Percentiles rank a stretch among this genome's conserved stretches.
phyloP scores from a whole-genome alignment of 1,284 basidiomycete species.

The Phenoliferia sp. region DNA sequence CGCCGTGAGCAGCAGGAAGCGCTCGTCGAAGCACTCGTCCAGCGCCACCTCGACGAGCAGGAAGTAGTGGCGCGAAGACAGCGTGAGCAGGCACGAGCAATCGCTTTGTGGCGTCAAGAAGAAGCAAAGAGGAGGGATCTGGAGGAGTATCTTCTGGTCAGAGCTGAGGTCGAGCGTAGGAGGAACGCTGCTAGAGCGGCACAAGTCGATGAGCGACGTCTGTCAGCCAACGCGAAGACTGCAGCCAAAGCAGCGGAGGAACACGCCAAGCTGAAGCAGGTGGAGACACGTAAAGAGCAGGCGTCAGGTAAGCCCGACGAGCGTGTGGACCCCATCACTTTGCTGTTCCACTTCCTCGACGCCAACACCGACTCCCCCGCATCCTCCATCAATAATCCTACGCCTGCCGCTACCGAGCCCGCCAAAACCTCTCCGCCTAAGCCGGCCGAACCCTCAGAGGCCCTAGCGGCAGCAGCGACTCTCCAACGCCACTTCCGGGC shows the following conservation, averaged over 20 bases:
- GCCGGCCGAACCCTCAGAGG: not conserved
- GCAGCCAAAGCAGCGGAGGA: not conserved
- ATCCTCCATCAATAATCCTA: not conserved
- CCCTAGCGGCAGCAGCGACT: not conserved
- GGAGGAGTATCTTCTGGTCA: not conserved
- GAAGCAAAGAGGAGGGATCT: not conserved
- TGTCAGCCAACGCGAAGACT: not conserved
- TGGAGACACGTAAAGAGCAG: too few relatives aligned
- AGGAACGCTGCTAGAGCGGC: not conserved
- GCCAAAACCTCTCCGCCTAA: not conserved
- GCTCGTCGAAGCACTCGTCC: not conserved
- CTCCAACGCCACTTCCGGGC: conserved; percentile 4
- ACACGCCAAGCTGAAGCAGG: too few relatives aligned
- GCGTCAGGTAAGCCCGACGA: not conserved
- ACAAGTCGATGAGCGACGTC: not conserved
- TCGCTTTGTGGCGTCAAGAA: not conserved
- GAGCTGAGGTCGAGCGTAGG: not conserved
- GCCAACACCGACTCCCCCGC: not conserved
- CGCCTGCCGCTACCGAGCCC: not conserved
- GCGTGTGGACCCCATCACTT: not conserved
- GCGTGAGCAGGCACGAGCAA: not conserved
- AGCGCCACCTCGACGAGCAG: conserved; percentile 3
- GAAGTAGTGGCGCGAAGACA: not conserved
- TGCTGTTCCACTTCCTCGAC: not conserved
- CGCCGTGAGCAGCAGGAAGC: not conserved